phyloP scores from a whole-genome alignment of 345 rosid species.

The Rhodomyrtus tomentosa region DNA sequence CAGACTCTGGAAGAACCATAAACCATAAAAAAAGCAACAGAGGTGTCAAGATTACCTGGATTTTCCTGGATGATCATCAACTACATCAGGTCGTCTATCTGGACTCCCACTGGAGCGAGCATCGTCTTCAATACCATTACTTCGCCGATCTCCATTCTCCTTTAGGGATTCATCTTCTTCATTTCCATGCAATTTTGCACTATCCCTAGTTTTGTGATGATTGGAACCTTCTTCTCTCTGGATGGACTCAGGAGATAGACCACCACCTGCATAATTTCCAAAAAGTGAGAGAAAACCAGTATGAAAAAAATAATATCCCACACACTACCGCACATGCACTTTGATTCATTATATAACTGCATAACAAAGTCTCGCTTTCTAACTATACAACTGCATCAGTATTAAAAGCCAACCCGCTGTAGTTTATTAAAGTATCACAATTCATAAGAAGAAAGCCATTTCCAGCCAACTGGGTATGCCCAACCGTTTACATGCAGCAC shows the following conservation, averaged over 20 bases:
- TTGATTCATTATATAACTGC: background rate
- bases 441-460: background rate
- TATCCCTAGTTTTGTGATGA: slow-evolving; percentile 26
- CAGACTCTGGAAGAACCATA: slow-evolving; percentile 11
- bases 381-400: background rate
- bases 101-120: slow-evolving; percentile 42
- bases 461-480: background rate
- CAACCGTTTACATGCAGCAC: background rate
- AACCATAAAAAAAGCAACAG: slow-evolving; percentile 9
- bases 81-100: slow-evolving; percentile 71
- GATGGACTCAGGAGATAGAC: slow-evolving; percentile 20
- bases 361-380: background rate
- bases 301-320: background rate
- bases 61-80: slow-evolving; percentile 73
- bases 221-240: slow-evolving; percentile 36
- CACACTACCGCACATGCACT: background rate
- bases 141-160: slow-evolving; percentile 50
- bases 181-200: slow-evolving; percentile 27
- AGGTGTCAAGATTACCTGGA: slow-evolving; percentile 50
- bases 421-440: background rate
- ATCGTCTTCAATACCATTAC: slow-evolving; percentile 39
- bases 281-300: background rate
- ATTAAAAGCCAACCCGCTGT: background rate
- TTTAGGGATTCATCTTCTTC: slow-evolving; percentile 34
- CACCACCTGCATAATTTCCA: slow-evolving; percentile 13